These are phyloP conservation scores for Aspergillus awamori DNA, from an alignment of 2,329 filamentous ascomycete species.

Conservation along the genomic window DNA sequence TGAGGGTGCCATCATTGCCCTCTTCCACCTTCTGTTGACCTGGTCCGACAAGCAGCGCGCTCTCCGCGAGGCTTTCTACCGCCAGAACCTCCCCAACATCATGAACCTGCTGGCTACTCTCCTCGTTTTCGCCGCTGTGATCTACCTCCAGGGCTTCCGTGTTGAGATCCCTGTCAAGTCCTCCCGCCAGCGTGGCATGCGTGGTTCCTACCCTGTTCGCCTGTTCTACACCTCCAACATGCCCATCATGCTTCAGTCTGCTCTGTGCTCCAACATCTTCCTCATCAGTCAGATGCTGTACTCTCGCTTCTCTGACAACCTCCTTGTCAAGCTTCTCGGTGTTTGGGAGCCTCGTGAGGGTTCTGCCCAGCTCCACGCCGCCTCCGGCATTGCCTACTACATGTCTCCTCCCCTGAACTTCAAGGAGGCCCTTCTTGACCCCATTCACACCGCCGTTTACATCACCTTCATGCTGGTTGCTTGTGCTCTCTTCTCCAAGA, in stretches of 20 bases:
- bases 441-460: conserved; percentile 94
- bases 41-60: conserved; percentile 99
- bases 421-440: conserved; percentile 93
- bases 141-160: conserved; percentile 99
- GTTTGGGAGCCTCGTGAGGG: conserved; percentile 97
- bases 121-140: conserved; percentile 91
- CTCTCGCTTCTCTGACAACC: conserved; percentile 98
- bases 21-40: conserved; percentile 96
- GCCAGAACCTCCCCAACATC: conserved; percentile 98
- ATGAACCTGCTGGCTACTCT: conserved; percentile 97
- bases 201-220: conserved; percentile 95
- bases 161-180: conserved; percentile 99
- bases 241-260: conserved; percentile 99
- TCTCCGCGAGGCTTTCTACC: conserved; percentile 97
- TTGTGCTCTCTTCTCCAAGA: conserved; percentile 99
- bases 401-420: conserved; percentile 99
- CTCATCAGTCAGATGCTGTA: conserved; percentile 99
- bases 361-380: conserved; percentile 90
- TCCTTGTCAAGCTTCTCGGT: conserved; percentile 94
- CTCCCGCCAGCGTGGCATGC: conserved; percentile 96
- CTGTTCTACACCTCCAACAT: conserved; percentile 99
- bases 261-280: conserved; percentile 98
- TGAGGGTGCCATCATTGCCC: conserved; percentile 95
- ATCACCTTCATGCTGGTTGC: conserved; percentile 97
- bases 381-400: conserved; percentile 96